These are phyloP conservation scores for Endotrypanum monterogeii DNA, from an alignment of 208 protist genomes.

Conservation along the genomic window DNA sequence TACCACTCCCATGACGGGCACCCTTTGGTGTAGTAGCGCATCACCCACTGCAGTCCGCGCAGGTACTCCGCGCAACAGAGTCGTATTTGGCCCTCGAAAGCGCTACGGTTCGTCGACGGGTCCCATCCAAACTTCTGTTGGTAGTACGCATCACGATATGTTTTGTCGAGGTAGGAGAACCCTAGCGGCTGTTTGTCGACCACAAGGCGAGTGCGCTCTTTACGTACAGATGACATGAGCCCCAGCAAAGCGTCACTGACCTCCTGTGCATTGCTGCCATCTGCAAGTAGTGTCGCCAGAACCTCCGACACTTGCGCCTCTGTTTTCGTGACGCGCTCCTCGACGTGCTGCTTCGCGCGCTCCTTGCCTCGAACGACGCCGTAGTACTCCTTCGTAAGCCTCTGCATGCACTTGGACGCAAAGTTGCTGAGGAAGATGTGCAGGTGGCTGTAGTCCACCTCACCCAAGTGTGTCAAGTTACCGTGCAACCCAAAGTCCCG, in stretches of 20 bases:
- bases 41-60: conserved; percentile 98
- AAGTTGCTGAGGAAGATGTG: conserved; percentile 72
- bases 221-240: conserved; percentile 44
- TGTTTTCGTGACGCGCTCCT: conserved; percentile 60
- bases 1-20: conserved; percentile 98
- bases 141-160: conserved; percentile 86
- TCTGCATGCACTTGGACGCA: conserved; percentile 41
- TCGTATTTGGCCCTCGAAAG: conserved; percentile 71
- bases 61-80: conserved; percentile 92
- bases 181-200: conserved; percentile 62
- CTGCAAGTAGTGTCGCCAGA: conserved; percentile 21
- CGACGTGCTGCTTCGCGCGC: conserved; percentile 75
- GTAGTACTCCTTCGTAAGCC: conserved; percentile 70
- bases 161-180: conserved; percentile 79
- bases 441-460: conserved; percentile 76
- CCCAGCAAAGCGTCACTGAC: conserved; percentile 56
- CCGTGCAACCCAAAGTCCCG: conserved; percentile 63
- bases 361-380: conserved; percentile 59
- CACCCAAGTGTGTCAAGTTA: conserved; percentile 85
- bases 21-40: conserved; percentile 99
- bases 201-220: conserved; percentile 73
- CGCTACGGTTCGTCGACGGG: conserved; percentile 27
- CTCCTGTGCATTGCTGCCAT: conserved; percentile 56
- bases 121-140: conserved; percentile 85
- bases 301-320: conserved; percentile 39